Evolutionary conservation across 345 rosid genomes (phyloP), one percentile per base, ranked within the genome.

Genomic region (Brassica juncea): DNA sequence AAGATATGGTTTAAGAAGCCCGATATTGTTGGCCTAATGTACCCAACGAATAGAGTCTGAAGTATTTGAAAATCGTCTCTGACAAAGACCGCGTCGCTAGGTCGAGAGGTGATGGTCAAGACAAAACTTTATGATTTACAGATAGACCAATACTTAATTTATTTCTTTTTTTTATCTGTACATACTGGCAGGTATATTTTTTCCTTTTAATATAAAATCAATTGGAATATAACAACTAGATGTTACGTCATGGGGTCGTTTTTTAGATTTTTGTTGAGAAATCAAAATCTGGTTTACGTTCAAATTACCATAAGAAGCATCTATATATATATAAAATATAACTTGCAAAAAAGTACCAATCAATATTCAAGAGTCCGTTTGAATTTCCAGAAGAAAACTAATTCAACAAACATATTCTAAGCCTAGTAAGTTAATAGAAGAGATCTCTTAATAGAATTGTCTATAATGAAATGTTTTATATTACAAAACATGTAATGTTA

Each of bases 221-320:
- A 47, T 47, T 65, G 71, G 64, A 14, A 65, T 23, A 31, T 64
- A 4, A 63, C 49, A 49, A 49, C 25, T 74, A 49, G 27, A 32
- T 65, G 77, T 74, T 47, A 47, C 55, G 55, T 47, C 62, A 52
- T 47, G 6, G 35, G 71, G 70, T 12, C 54, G 10, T 4, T 72
- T 39, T 30, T 27, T 44, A 63, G 60, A 42, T 44, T 44, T 44
- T 44, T 44, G 72, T 54, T 75, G 42, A 34, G 3, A 35, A 8
- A 32, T 63, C 34, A 31, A 31, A 49, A 64, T 60, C 1, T 14
- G 3, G 7, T 30, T 52, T 30, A 31, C 8, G 6, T 12, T 64
- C 49, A 64, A 64, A 49, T 19, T 6, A 49, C 25, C 52, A 3
- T 19, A 31, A 47, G 31, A 14, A 52, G 19, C 19, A 19, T 19